Conservation (phyloP, 2,329 filamentous ascomycete species). For the Arthrobotrys pseudoclavata region DNA sequence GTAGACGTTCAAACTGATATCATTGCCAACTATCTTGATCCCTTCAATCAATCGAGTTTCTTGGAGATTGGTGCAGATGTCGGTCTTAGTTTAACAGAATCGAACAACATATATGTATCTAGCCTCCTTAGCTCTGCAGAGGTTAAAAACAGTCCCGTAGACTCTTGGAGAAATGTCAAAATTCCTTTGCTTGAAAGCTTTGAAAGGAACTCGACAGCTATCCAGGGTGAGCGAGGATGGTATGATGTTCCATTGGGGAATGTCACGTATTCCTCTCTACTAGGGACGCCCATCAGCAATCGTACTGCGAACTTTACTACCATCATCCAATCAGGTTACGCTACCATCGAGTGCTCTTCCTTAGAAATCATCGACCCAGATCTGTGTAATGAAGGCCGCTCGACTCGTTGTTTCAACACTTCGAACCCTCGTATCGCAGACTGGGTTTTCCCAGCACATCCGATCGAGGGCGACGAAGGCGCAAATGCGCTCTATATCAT, state of each 20-base stretch:
- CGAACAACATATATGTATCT: conserved; percentile 46
- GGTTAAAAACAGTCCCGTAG: conserved; percentile 37
- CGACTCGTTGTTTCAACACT: conserved; percentile 46
- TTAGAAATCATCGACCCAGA: conserved; percentile 31
- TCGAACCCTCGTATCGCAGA: conserved; percentile 9
- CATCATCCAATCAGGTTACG: conserved; percentile 40
- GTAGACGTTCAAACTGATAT: conserved; percentile 29
- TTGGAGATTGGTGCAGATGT: conserved; percentile 32
- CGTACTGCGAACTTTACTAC: conserved; percentile 37
- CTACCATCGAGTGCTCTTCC: conserved; percentile 40
- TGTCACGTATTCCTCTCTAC: conserved; percentile 41
- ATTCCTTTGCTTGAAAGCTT: conserved; percentile 44
- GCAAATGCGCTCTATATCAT: conserved; percentile 37
- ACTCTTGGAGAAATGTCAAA: conserved; percentile 52
- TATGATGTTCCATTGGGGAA: conserved; percentile 36
- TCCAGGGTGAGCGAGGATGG: conserved; percentile 22
- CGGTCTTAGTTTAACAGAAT: conserved; percentile 24
- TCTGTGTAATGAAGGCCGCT: conserved; percentile 24
- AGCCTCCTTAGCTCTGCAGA: conserved; percentile 49
- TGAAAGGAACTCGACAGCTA: conserved; percentile 26
- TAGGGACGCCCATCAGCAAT: conserved; percentile 31
- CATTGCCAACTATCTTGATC: conserved; percentile 43
- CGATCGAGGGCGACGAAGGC: conserved; percentile 3
- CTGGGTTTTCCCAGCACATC: conserved; percentile 43
- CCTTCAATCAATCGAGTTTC: conserved; percentile 47